Percentiles rank a stretch among this genome's conserved stretches.
phyloP scores from a whole-genome alignment of 768 basidiomycete species.

The Multifurca ochricompacta region DNA sequence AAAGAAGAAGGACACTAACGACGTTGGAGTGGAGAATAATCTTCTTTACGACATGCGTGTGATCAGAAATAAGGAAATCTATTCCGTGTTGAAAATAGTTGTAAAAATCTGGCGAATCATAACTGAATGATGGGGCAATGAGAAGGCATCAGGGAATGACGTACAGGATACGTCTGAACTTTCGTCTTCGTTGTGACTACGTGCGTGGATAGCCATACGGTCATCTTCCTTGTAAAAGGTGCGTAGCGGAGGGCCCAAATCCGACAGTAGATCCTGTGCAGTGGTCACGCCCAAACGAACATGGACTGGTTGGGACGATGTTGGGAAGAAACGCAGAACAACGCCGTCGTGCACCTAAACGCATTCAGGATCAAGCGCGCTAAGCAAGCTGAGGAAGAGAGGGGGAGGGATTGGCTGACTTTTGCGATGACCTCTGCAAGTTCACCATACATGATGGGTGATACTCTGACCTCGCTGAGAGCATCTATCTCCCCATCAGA shows the following conservation, averaged over 20 bases:
- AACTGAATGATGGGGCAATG: background rate
- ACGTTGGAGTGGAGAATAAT: conserved; percentile 84
- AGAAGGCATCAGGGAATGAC: conserved; percentile 10
- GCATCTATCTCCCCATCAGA: conserved; percentile 53
- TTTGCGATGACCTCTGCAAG: conserved; percentile 60
- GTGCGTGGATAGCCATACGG: conserved; percentile 76
- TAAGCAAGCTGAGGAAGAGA: background rate
- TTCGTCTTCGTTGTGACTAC: conserved; percentile 34
- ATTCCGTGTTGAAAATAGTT: conserved; percentile 91
- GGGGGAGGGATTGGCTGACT: conserved; percentile 30
- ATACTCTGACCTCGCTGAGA: conserved; percentile 64
- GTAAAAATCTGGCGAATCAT: conserved; percentile 58
- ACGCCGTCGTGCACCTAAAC: conserved; percentile 67
- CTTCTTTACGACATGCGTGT: conserved; percentile 69
- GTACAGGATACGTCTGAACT: conserved; percentile 46
- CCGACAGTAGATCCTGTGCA: conserved; percentile 71
- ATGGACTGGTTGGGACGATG: conserved; percentile 42
- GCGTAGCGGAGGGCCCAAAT: conserved; percentile 70
- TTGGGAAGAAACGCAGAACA: conserved; percentile 58
- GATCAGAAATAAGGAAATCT: conserved; percentile 74
- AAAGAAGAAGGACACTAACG: conserved; percentile 38
- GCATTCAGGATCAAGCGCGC: background rate
- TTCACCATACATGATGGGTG: conserved; percentile 64
- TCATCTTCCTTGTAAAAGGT: conserved; percentile 86
- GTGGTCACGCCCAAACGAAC: conserved; percentile 69